Conservation (phyloP, 352 stramenopile species). For the Globisporangium splendens region DNA sequence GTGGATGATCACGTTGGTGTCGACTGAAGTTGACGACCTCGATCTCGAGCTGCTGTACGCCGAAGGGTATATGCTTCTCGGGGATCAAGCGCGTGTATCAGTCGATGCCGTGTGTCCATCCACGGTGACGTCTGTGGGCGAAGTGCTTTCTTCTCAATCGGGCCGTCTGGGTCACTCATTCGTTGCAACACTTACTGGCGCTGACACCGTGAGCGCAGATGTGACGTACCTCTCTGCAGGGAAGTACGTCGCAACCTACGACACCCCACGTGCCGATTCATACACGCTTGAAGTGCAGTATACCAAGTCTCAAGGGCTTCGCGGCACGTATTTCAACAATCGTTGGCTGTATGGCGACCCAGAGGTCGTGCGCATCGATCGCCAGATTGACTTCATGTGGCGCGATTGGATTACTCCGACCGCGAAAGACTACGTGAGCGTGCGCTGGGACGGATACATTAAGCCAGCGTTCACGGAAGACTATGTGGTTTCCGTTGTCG, state of each 20-base stretch:
- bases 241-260: slow-evolving; percentile 88
- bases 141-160: slow-evolving; percentile 33
- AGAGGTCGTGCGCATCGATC: slow-evolving; percentile 84
- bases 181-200: slow-evolving; percentile 53
- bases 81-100: slow-evolving; percentile 32
- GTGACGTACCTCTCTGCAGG: slow-evolving; percentile 59
- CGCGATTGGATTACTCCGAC: slow-evolving; percentile 86
- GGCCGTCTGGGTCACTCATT: slow-evolving; percentile 66
- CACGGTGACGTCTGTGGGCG: slow-evolving; percentile 29
- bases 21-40: slow-evolving; percentile 39
- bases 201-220: slow-evolving; percentile 50
- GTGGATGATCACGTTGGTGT: slow-evolving; percentile 87
- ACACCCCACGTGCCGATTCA: slow-evolving; percentile 72
- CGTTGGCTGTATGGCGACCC: slow-evolving; percentile 90
- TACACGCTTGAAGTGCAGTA: slow-evolving; percentile 88
- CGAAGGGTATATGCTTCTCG: slow-evolving; percentile 76
- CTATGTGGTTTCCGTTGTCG: slow-evolving; percentile 84
- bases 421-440: slow-evolving; percentile 92
- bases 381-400: slow-evolving; percentile 91
- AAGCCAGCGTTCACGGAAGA: slow-evolving; percentile 88
- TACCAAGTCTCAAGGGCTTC: slow-evolving; percentile 74
- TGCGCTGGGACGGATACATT: slow-evolving; percentile 92
- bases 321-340: slow-evolving; percentile 95
- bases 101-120: slow-evolving; percentile 44
- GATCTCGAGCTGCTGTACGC: slow-evolving; percentile 67